phyloP scores from a whole-genome alignment of 2,329 filamentous ascomycete species.

The Exophiala phaeomuriformis region DNA sequence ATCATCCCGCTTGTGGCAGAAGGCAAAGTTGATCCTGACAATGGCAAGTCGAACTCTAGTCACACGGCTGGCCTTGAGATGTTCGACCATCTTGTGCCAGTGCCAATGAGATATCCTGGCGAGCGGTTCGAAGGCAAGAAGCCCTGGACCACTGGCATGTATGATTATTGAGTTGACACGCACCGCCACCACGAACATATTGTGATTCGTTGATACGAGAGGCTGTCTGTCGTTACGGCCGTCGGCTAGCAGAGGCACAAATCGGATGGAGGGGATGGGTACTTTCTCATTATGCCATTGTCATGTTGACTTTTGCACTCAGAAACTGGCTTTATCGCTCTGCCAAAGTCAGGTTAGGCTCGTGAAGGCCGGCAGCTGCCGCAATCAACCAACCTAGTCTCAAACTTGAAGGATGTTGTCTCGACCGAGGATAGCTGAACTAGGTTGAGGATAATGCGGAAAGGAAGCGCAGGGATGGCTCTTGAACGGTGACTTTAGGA shows the following conservation, averaged over 20 bases:
- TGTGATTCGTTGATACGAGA: not conserved
- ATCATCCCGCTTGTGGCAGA: constrained; percentile 53
- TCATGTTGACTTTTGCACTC: not conserved
- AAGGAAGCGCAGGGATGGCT: no score
- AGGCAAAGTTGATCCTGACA: not conserved
- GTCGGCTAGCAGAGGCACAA: not conserved
- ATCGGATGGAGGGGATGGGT: not conserved
- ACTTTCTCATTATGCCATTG: not conserved
- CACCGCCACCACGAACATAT: not conserved
- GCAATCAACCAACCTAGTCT: no score
- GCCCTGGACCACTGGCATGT: constrained; percentile 39
- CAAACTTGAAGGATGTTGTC: no score
- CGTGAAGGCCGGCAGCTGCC: no score
- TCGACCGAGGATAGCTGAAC: no score
- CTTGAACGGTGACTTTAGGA: no score
- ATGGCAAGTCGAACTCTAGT: not conserved
- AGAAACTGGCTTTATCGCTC: not conserved
- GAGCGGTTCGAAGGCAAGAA: constrained; percentile 40
- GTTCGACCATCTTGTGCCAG: constrained; percentile 52
- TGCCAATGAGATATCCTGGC: constrained; percentile 59
- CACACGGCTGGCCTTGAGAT: constrained; percentile 36
- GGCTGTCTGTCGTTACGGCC: not conserved
- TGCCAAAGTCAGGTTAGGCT: not conserved
- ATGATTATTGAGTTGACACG: not conserved
- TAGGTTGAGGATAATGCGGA: no score